Evolutionary conservation across 495 filamentous ascomycete species (phyloP), one percentile per base, ranked within the genome.

Genomic region (Penicillium pancosmium): DNA sequence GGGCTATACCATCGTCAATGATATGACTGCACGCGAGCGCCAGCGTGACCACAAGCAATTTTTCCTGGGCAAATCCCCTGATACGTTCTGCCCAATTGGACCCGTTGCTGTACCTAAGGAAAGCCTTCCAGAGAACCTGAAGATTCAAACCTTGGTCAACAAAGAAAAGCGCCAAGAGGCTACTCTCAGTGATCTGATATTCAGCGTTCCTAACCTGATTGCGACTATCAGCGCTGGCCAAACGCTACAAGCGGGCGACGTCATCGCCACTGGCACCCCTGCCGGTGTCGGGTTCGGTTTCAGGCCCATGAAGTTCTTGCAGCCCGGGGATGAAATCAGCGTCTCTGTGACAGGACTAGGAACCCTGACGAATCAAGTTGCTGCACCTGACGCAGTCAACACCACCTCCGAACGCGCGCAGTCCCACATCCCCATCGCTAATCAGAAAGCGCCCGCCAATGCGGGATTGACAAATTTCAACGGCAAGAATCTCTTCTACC

Each of bases 191-290:
- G 88, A 91, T 64, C 84, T 90, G 79, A 87, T 92, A 35, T 93
- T 91, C 69, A 77, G 78, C 50, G 82, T 91, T 18, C 83, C 78
- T 25, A 77, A 84, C 63, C 86, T 86, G 1, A 85, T 92, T 59
- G 70, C 81, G 1, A 86, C 88, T 59, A 69, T 93, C 27, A 86
- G 81, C 56, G 83, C 82, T 60, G 88, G 85, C 31, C 87, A 84
- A 31, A 91, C 88, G 6, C 66, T 91, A 23, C 67, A 88, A 50
- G 84, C 82, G 4, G 90, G 90, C 1, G 88, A 91, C 70, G 46
- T 91, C 18, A 86, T 92, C 50, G 90, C 89, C 55, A 91, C 89
- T 25, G 89, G 89, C 54, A 92, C 89, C 1, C 82, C 81, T 19
- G 78, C 79, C 5, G 80, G 81, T 21, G 81, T 84, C 16, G 82